Evolutionary conservation across 192 early-diverging fungal species (phyloP), one percentile per base, ranked within the genome.

Genomic region (Coemansia sp.): DNA sequence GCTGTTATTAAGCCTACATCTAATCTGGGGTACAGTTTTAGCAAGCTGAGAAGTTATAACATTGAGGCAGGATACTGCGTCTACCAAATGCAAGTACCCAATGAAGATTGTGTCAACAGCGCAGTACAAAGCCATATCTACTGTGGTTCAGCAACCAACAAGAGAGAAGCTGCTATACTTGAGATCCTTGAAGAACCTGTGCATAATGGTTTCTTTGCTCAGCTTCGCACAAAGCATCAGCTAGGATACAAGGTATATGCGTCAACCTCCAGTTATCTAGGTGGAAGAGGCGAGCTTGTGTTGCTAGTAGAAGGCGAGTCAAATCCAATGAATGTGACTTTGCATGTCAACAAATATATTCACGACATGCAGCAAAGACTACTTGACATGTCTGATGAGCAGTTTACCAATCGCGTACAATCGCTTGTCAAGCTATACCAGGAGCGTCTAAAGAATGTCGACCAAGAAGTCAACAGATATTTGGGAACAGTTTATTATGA

Each of bases 211-310:
- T 89, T 88, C 61, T 99, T 97, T 81, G 90, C 96, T 76, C 89
- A 93, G 64, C 75, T 99, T 44, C 88, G 96, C 34, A 98, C 96
- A 16, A 95, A 97, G 69, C 90, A 93, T 68, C 90, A 93, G 72
- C 84, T 94, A 18, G 93, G 93, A 0, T 92, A 93, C 67, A 52
- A 80, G 0, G 62, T 77, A 9, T 2, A 2, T 22, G 60, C 70
- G 9, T 3, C 3, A 27, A 27, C 27, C 27, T 27, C 27, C 27
- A 27, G 27, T 1, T 27, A 27, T 27, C 27, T 27, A 27, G 27
- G 27, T 27, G 59, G 31, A 38, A 61, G 36, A 34, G 10, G 29
- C 5, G 18, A 34, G 54, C 59, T 61, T 61, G 7, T 6, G 2
- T 15, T 61, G n/a, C 33, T 34, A 20, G 31, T 61, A 1, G 94